Evolutionary conservation across 306 rosid genomes (phyloP).

Genomic region (Citrullus amarus): DNA sequence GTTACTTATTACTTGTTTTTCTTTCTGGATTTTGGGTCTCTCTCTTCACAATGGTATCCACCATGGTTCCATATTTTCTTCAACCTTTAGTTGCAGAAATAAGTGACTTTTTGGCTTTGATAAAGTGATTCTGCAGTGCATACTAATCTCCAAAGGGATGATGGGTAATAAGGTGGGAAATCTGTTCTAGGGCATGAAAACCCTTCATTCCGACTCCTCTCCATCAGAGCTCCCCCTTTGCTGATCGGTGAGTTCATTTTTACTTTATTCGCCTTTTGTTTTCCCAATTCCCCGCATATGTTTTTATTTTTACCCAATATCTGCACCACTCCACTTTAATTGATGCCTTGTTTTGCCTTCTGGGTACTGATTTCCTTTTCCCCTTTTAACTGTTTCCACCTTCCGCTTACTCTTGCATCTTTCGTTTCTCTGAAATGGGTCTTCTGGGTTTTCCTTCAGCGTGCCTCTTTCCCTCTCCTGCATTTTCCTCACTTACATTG

Average conservation of each 20-base stretch:
- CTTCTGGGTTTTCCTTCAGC: too few species aligned
- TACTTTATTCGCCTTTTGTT: neutral
- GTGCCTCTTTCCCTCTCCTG: neutral
- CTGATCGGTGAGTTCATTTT: slow-evolving; percentile 48
- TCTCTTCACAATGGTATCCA: neutral
- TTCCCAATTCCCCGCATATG: slow-evolving; percentile 6
- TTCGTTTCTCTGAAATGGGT: slow-evolving; percentile 14
- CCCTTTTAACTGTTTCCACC: slow-evolving; percentile 3
- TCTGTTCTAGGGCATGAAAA: slow-evolving; percentile 72
- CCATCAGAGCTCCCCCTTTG: slow-evolving; percentile 51
- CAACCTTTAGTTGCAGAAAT: neutral
- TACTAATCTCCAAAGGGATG: slow-evolving; percentile 23
- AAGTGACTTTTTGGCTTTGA: slow-evolving; percentile 13
- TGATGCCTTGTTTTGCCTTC: slow-evolving; percentile 2
- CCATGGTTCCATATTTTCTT: neutral
- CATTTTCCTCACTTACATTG: slow-evolving; percentile 9
- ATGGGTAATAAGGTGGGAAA: slow-evolving; percentile 24
- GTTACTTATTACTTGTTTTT: too few species aligned
- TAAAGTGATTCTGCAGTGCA: slow-evolving; percentile 8
- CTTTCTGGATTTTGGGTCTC: neutral
- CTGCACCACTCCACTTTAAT: too few species aligned
- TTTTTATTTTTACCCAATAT: slow-evolving; percentile 12
- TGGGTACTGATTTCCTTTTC: slow-evolving; percentile 17
- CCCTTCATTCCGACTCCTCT: slow-evolving; percentile 24
- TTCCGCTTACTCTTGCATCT: neutral